Evolutionary conservation across 1,284 basidiomycete genomes (phyloP).

Genomic region (Pseudozyma pruni): DNA sequence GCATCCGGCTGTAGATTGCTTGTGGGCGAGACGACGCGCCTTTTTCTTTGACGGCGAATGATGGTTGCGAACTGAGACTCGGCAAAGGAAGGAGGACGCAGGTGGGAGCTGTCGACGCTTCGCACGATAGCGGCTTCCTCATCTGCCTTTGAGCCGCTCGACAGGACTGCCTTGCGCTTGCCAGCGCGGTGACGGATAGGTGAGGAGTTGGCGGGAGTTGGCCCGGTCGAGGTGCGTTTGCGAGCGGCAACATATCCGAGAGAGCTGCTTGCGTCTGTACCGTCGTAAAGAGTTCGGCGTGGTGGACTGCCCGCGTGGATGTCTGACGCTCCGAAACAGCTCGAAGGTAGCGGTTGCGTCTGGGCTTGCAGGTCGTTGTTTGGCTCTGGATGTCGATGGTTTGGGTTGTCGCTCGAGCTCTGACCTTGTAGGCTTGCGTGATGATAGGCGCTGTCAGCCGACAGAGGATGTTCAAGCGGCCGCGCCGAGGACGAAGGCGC

Average conservation of each 20-base stretch:
- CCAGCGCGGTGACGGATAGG: conserved; percentile 29
- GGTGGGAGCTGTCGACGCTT: neutral
- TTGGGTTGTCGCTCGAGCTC: neutral
- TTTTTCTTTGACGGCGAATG: conserved; percentile 52
- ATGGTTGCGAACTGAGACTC: conserved; percentile 60
- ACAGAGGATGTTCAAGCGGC: neutral
- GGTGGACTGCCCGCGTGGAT: neutral
- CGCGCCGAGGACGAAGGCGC: neutral
- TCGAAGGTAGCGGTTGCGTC: too few relatives aligned
- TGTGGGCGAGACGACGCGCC: conserved; percentile 47
- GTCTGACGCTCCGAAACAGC: too few relatives aligned
- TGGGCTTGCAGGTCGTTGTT: too few relatives aligned
- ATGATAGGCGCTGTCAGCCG: neutral
- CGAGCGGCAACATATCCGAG: neutral
- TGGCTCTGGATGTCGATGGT: too few relatives aligned
- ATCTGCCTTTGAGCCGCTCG: neutral
- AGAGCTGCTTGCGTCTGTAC: neutral
- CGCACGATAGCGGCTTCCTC: neutral
- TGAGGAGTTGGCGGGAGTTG: conserved; percentile 1
- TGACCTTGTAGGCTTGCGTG: neutral
- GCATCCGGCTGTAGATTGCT: conserved; percentile 18
- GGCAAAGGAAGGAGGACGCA: conserved; percentile 49
- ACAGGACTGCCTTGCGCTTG: conserved; percentile 12
- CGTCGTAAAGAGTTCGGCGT: neutral
- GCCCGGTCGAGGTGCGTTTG: neutral